Base-by-base conservation (phyloP, 768 basidiomycete genomes). In the Tremella yokohamensis region DNA sequence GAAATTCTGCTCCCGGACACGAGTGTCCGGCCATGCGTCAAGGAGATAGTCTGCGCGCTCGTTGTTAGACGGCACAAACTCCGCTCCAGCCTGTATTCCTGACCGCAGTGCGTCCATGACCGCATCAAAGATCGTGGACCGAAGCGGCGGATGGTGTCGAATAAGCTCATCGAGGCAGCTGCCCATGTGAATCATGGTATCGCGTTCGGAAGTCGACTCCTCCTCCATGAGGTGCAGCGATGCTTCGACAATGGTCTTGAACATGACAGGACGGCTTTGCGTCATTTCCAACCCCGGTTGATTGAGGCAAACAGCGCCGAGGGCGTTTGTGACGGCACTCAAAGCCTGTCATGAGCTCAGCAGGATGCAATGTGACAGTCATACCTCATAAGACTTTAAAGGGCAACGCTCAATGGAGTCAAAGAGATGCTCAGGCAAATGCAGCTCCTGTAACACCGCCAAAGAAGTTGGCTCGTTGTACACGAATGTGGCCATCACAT, bases 391-490 rank as follows among this genome's bases (percentile, higher is more conserved):
- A 0, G 88, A 84, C 6, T 90, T 84, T 63, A 94, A 91, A 40
- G 94, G 81, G 2, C 87, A 89, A 37, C 81, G 79, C 77, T 94
- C 90, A 44, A 99, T 84, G 2, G 87, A 83, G 56, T 83, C 82
- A 77, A 92, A 98, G 68, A 99, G 90, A 0, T 85, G 82, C 67
- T 91, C 88, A 0, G 96, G 96, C 2, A 99, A 77, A 4, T 87
- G 85, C 24, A 85, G 83, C 76, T 99, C 96, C 77, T 99, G 96
- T 19, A 99, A 87, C 54, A 94, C 86, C 1, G 84, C 80, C 56
- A 99, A 79, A 15, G 90, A 96, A 0, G 93, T 97, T 7, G 96
- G 96, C 75, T 99, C 96, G 64, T 98, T 99, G 80, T 99, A 94
- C 8, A 98, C 86, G 77, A 97, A 97, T 0, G 91, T 91, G 13